phyloP scores from a whole-genome alignment of 208 protist genomes.

The Trichomonas tenax region DNA sequence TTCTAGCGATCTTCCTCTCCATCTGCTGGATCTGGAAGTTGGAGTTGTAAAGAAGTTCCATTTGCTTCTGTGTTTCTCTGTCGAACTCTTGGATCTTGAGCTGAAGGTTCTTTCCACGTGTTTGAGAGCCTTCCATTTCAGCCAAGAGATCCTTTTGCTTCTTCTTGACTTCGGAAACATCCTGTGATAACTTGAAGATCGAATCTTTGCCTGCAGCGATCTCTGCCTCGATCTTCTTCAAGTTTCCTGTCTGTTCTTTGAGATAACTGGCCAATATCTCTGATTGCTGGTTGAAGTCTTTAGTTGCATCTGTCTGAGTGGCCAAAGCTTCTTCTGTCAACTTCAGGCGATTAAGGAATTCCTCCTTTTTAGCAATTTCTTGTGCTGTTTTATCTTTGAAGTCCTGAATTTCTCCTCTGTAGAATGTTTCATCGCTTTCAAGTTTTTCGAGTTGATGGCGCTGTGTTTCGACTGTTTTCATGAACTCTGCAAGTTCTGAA shows the following conservation, averaged over 20 bases:
- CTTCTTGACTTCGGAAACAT: not conserved
- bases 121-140: not conserved
- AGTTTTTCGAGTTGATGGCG: not conserved
- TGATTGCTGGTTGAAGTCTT: conserved; percentile 3
- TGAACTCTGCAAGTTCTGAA: not conserved
- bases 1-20: not conserved
- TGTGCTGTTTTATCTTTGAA: not conserved
- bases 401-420: not conserved
- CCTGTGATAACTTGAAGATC: not conserved
- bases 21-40: conserved; percentile 23
- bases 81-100: conserved; percentile 20
- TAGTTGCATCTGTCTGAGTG: not conserved
- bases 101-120: conserved; percentile 3
- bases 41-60: not conserved
- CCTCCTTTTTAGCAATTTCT: not conserved
- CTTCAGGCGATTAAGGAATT: not conserved
- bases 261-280: not conserved
- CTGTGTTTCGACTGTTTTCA: not conserved
- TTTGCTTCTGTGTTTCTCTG: not conserved
- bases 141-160: not conserved
- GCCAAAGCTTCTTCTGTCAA: not conserved
- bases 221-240: not conserved
- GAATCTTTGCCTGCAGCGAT: not conserved
- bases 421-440: not conserved
- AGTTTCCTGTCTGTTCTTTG: not conserved